Base-by-base conservation (phyloP, 495 filamentous ascomycete genomes). In the Penicillium simplicissimum region DNA sequence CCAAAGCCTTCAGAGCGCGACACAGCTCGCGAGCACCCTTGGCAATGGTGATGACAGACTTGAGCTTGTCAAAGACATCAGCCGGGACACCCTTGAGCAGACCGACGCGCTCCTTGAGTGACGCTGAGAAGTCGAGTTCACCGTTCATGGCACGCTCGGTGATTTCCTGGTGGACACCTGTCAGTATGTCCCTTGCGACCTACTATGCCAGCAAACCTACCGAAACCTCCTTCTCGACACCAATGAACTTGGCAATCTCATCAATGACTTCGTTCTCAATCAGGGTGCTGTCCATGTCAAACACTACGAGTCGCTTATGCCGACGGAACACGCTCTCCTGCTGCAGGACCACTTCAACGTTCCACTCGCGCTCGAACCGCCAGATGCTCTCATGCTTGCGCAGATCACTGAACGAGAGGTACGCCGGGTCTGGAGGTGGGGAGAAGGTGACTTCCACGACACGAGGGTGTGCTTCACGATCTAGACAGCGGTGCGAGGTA, bases 181-280 rank as follows among this genome's bases (percentile, higher is more conserved):
- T 52, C n/a, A 52, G 48, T 34, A 52, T n/a, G 9, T 14, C 21
- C 37, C 7, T 31, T 31, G 45, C 73, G 52, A 68, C 62, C 58
- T 38, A n/a, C n/a, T 14, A 6, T 28, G 28, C 47, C 40, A 49
- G 36, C 14, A 40, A 56, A 65, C 80, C 58, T 71, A 82, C 82
- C 23, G 86, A 83, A 64, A 92, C 88, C 64, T 86, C 61, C 56
- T 83, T 82, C 65, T 87, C 88, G 11, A 93, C 83, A 47, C 90
- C 90, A 55, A 95, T 86, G 34, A 87, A 87, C 36, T 87, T 85
- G 21, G 95, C 95, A 57, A 98, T 88, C 67, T 97, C 87, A 67
- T 98, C 95, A 67, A 98, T 96, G 23, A 96, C 91, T 78, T 98
- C 95, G 70, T 98, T 92, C 59, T 93, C 85, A 65, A 98, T 97